These are phyloP conservation scores for Zygosaccharomyces bailii DNA, from an alignment of 805 yeast genomes.

Conservation along the genomic window DNA sequence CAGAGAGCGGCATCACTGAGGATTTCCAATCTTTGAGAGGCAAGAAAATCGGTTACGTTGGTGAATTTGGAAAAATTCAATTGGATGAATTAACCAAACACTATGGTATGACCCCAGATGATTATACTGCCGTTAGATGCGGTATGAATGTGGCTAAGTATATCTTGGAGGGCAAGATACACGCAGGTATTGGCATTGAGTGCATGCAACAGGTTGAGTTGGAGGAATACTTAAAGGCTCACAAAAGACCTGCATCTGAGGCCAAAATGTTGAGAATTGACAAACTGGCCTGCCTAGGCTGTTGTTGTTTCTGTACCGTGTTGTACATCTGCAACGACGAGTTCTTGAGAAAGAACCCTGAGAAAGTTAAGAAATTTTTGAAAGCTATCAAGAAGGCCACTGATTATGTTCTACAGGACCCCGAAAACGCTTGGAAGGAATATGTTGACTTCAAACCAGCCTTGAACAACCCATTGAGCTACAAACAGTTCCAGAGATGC, in stretches of 20 bases:
- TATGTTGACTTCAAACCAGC: conserved; percentile 48
- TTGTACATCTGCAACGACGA: conserved; percentile 52
- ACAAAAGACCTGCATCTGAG: conserved; percentile 44
- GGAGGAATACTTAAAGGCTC: conserved; percentile 45
- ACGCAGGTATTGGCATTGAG: conserved; percentile 58
- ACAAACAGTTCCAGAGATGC: conserved; percentile 49
- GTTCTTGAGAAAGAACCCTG: conserved; percentile 46
- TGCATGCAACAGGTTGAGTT: conserved; percentile 58
- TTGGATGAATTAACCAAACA: conserved; percentile 53
- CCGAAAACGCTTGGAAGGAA: conserved; percentile 46
- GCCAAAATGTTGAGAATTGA: conserved; percentile 58
- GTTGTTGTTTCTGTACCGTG: conserved; percentile 58
- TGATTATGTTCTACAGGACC: conserved; percentile 44
- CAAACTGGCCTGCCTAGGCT: conserved; percentile 52
- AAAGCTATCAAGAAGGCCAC: conserved; percentile 50
- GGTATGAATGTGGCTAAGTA: conserved; percentile 59
- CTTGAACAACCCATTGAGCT: conserved; percentile 41
- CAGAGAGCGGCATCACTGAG: conserved; percentile 48
- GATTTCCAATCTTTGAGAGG: conserved; percentile 53
- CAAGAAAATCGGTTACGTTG: conserved; percentile 53
- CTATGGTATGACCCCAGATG: conserved; percentile 53
- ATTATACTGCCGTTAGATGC: conserved; percentile 55
- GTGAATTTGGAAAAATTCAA: conserved; percentile 58
- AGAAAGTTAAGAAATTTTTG: conserved; percentile 44
- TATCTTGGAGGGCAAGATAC: conserved; percentile 52